phyloP scores from a whole-genome alignment of 306 rosid species.

The Hippophae rhamnoides region DNA sequence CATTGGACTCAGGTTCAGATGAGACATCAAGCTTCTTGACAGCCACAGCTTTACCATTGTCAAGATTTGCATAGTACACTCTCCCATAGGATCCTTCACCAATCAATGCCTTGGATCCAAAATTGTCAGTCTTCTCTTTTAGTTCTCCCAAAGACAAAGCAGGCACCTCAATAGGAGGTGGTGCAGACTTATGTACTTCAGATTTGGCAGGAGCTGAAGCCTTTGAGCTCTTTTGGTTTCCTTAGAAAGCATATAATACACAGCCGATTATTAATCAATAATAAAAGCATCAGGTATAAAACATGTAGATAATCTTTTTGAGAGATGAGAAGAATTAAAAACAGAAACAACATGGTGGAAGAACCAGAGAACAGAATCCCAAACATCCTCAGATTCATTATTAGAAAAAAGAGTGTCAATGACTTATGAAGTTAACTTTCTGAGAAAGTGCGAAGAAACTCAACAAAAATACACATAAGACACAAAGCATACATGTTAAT shows the following conservation, averaged over 20 bases:
- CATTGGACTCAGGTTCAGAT: conserved; percentile 78
- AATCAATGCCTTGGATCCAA: conserved; percentile 90
- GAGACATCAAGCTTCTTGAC: conserved; percentile 97
- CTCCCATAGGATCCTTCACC: conserved; percentile 99
- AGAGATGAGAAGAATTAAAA: neutral
- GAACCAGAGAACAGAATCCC: neutral
- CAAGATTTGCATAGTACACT: conserved; percentile 79
- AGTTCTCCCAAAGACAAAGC: conserved; percentile 81
- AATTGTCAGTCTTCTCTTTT: conserved; percentile 92
- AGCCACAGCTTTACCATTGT: conserved; percentile 70
- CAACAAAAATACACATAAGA: too few relatives aligned
- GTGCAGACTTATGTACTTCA: conserved; percentile 71
- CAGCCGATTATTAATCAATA: conserved; percentile 5
- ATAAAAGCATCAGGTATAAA: neutral
- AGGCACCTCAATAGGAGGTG: conserved; percentile 77
- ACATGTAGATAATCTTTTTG: neutral
- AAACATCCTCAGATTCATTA: neutral
- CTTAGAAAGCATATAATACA: conserved; percentile 23
- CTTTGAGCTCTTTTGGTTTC: conserved; percentile 52
- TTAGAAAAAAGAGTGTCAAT: too few relatives aligned
- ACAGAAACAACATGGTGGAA: neutral
- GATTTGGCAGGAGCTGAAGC: conserved; percentile 50
- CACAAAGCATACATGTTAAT: too few relatives aligned
- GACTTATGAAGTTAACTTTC: too few relatives aligned
- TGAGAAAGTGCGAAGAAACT: too few relatives aligned